Percentiles rank a stretch among this genome's conserved stretches.
Evolutionary conservation across 2,329 filamentous ascomycete genomes (phyloP).

Genomic region (Coniella lustricola): DNA sequence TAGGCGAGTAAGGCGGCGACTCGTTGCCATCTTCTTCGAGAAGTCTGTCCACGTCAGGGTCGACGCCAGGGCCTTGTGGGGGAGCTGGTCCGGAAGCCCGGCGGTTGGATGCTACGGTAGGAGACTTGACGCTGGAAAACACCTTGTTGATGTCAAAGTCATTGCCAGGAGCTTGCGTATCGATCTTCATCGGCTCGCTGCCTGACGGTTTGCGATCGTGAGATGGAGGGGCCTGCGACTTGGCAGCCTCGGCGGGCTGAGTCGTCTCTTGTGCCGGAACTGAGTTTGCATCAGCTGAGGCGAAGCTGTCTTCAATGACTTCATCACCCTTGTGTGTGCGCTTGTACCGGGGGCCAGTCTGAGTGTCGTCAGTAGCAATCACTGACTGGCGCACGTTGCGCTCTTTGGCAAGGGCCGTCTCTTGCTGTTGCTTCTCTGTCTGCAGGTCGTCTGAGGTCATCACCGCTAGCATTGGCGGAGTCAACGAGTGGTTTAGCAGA

Average conservation of each 20-base stretch:
- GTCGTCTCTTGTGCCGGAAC: constrained; percentile 25
- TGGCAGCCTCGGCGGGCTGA: constrained; percentile 8
- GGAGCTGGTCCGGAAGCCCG: constrained; percentile 43
- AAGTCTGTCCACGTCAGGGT: constrained; percentile 85
- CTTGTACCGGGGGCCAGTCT: constrained; percentile 60
- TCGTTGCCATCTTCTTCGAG: constrained; percentile 75
- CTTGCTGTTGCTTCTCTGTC: constrained; percentile 76
- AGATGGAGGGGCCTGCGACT: constrained; percentile 3
- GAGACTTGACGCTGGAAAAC: constrained; percentile 75
- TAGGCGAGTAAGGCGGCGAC: constrained; percentile 77
- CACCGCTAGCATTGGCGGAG: constrained; percentile 68
- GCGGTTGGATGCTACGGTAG: constrained; percentile 43
- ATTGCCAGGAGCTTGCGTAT: constrained; percentile 48
- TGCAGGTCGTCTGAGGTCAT: constrained; percentile 91
- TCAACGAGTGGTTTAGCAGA: constrained; percentile 65
- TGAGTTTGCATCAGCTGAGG: constrained; percentile 30
- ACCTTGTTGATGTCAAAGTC: constrained; percentile 83
- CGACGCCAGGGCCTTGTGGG: constrained; percentile 53
- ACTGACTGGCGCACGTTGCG: constrained; percentile 78
- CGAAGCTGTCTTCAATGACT: constrained; percentile 57
- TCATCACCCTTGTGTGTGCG: constrained; percentile 95
- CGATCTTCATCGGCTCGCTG: constrained; percentile 33
- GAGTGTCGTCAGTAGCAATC: constrained; percentile 66
- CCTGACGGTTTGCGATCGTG: constrained; percentile 15
- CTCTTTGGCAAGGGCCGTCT: constrained; percentile 70